Conservation (phyloP, 495 filamentous ascomycete genomes). For the Penicillium silybi region DNA sequence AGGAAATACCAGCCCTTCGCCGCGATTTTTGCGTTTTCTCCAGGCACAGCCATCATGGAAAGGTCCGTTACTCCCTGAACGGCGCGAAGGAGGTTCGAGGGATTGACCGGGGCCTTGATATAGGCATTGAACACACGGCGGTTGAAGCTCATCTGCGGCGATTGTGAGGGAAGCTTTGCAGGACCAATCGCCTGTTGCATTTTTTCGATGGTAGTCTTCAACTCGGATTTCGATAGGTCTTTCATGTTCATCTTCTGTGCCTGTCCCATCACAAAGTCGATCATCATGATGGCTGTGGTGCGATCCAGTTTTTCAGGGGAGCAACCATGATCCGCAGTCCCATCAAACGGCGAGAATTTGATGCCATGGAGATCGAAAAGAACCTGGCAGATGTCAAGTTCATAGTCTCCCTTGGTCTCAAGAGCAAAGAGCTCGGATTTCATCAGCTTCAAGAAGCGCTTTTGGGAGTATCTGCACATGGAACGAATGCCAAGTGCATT, state of each 20-base stretch:
- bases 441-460: slow-evolving; percentile 84
- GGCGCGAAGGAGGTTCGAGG: slow-evolving; percentile 71
- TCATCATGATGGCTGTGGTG: slow-evolving; percentile 68
- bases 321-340: slow-evolving; percentile 72
- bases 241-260: slow-evolving; percentile 83
- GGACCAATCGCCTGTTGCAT: slow-evolving; percentile 71
- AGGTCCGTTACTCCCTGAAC: slow-evolving; percentile 70
- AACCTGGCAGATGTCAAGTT: slow-evolving; percentile 76
- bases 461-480: slow-evolving; percentile 79
- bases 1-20: slow-evolving; percentile 90
- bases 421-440: slow-evolving; percentile 71
- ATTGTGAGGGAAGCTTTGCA: slow-evolving; percentile 61
- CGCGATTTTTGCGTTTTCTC: slow-evolving; percentile 57
- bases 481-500: slow-evolving; percentile 80
- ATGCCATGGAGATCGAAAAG: slow-evolving; percentile 87
- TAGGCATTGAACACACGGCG: slow-evolving; percentile 69
- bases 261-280: slow-evolving; percentile 76
- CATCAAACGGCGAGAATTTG: slow-evolving; percentile 66
- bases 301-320: slow-evolving; percentile 70
- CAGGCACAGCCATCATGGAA: slow-evolving; percentile 46
- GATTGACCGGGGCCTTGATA: slow-evolving; percentile 75
- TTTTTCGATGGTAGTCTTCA: slow-evolving; percentile 83
- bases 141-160: slow-evolving; percentile 68
- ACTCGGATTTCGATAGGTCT: slow-evolving; percentile 83
- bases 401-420: slow-evolving; percentile 62